Conservation (phyloP, 108 stramenopile species). For the Skeletonema menzelii region DNA sequence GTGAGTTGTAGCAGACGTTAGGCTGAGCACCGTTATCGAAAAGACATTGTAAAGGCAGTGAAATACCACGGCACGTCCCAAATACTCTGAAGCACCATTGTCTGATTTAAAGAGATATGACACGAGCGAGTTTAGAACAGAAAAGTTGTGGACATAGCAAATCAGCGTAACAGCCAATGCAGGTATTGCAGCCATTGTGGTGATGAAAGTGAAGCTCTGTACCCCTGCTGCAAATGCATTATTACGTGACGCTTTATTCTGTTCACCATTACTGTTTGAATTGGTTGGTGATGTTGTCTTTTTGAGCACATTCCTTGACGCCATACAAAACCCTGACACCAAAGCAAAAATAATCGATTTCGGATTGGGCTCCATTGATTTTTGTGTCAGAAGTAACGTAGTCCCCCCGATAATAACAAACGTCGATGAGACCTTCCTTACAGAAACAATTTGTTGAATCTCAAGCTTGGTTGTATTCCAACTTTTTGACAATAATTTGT, state of each 20-base stretch:
- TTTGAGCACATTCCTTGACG: slow-evolving; percentile 22
- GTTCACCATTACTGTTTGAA: neutral
- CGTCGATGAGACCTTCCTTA: slow-evolving; percentile 12
- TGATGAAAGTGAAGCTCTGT: slow-evolving; percentile 19
- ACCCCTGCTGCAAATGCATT: slow-evolving; percentile 8
- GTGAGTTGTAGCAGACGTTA: slow-evolving; percentile 52
- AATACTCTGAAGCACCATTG: neutral
- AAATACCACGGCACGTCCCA: slow-evolving; percentile 22
- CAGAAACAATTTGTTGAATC: slow-evolving; percentile 7
- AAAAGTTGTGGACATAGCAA: neutral
- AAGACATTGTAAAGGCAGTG: slow-evolving; percentile 60
- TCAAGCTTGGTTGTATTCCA: slow-evolving; percentile 3
- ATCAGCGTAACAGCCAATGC: neutral
- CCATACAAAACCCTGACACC: slow-evolving; percentile 18
- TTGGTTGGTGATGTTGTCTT: neutral
- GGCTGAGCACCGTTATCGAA: slow-evolving; percentile 48
- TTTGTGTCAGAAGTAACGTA: slow-evolving; percentile 17
- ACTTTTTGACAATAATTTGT: neutral
- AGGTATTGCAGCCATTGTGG: slow-evolving; percentile 14
- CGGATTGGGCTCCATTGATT: slow-evolving; percentile 12
- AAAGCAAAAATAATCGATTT: slow-evolving; percentile 13
- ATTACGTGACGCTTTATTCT: neutral
- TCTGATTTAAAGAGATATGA: neutral
- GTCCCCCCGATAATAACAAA: slow-evolving; percentile 19
- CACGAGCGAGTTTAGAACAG: neutral